A percentile compares a stretch with the other conserved stretches of the same genome.
Evolutionary conservation across 2,329 filamentous ascomycete species (phyloP).

Genomic region (Colletotrichum ledebouriae): DNA sequence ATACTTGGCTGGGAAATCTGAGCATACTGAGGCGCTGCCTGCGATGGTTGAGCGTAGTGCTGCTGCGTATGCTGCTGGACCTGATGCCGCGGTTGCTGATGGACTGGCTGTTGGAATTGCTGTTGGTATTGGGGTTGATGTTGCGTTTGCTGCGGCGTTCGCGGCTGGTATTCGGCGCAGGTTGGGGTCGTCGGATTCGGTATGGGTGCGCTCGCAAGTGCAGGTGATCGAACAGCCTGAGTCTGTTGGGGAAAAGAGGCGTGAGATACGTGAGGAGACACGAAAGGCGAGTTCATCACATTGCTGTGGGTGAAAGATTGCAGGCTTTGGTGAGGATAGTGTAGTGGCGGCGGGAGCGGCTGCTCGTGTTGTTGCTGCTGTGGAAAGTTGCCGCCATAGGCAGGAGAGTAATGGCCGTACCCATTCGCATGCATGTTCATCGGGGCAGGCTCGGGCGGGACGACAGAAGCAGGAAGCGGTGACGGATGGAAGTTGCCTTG

Average conservation of each 20-base stretch:
- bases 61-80: conserved; percentile 24
- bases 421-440: conserved; percentile 42
- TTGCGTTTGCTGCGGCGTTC: conserved; percentile 36
- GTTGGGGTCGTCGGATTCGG: conserved; percentile 22
- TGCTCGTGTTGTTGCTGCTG: conserved; percentile 48
- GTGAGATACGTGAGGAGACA: conserved; percentile 33
- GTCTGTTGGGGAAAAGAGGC: conserved; percentile 29
- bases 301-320: conserved; percentile 30
- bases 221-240: conserved; percentile 29
- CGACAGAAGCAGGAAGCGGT: conserved; percentile 46
- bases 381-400: conserved; percentile 46
- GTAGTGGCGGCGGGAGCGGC: conserved; percentile 42
- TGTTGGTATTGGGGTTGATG: conserved; percentile 40
- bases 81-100: conserved; percentile 28
- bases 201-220: conserved; percentile 27
- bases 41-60: conserved; percentile 11
- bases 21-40: conserved; percentile 36
- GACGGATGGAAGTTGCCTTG: conserved; percentile 48
- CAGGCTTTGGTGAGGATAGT: conserved; percentile 27
- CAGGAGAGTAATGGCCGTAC: conserved; percentile 41
- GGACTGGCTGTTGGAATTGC: conserved; percentile 35
- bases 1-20: conserved; percentile 40
- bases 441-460: conserved; percentile 46
- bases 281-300: conserved; percentile 33
- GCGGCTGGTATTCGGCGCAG: conserved; percentile 31